Evolutionary conservation across 495 filamentous ascomycete genomes (phyloP), one percentile per base, ranked within the genome.

Genomic region (Penicillium maclennaniae): DNA sequence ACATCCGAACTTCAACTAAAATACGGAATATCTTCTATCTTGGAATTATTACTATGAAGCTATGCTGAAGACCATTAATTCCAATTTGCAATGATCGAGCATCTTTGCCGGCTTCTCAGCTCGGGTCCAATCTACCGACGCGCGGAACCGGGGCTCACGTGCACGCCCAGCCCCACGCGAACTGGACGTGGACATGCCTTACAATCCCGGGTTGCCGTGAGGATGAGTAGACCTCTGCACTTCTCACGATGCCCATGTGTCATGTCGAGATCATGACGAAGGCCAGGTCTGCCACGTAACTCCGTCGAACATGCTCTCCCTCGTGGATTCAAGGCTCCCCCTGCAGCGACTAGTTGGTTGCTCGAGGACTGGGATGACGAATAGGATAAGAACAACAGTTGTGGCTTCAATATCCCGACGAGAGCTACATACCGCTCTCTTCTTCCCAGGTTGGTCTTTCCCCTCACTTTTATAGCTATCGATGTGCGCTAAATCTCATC

Each of bases 391-490:
- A 43, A 43, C 51, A 20, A 45, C 50, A 14, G 6, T 44, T 37
- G 34, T 48, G 21, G 15, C 45, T 42, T 25, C 45, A 26, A 28
- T 47, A 38, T n/a, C 45, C 38, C 38, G 67, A 70, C 45, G 49
- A 56, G 43, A 54, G 19, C 47, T 88, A 19, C 84, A 84, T 48
- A 92, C 89, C 7, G 88, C 89, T 43, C 76, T 93, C 27, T 92
- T 93, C 74, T 92, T 92, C 63, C 88, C 89, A 57, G 88, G 88
- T 92, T 67, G 54, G 80, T 60, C 21, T 31, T 28, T 36, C 19
- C 31, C 25, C 7, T 23, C 21, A 1, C 21, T 43, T 27, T 14
- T 28, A n/a, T 16, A 28, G 3, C 7, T 17, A 58, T 54, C 26
- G 39, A 7, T n/a, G 16, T 40, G 40, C 43, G 37, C 26, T 55